phyloP scores from a whole-genome alignment of 768 basidiomycete species.

The Russula brevipes region DNA sequence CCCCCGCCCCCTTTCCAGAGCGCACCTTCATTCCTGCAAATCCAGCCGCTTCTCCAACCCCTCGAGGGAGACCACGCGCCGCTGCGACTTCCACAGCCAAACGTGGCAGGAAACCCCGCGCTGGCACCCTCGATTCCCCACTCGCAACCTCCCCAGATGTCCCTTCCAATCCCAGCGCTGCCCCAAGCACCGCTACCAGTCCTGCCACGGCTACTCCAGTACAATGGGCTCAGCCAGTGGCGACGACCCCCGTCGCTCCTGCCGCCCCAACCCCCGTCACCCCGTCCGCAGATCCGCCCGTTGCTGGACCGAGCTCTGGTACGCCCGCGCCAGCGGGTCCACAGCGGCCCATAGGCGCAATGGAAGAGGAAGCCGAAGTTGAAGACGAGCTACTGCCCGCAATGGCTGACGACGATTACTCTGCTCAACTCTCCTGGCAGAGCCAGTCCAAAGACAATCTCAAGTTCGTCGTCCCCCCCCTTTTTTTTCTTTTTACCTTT shows the following conservation, averaged over 20 bases:
- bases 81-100: neutral
- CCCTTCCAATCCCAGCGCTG: conserved; percentile 4
- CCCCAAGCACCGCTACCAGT: conserved; percentile 9
- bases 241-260: neutral
- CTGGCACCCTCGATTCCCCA: conserved; percentile 10
- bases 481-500: neutral
- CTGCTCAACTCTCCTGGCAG: conserved; percentile 76
- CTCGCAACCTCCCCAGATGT: conserved; percentile 7
- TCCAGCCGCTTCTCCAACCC: conserved; percentile 10
- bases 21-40: conserved; percentile 22
- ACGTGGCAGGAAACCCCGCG: conserved; percentile 24
- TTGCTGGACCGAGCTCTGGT: neutral
- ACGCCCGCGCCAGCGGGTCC: conserved; percentile 1
- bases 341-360: conserved; percentile 23
- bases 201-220: conserved; percentile 2
- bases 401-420: conserved; percentile 88
- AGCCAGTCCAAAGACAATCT: conserved; percentile 86
- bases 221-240: conserved; percentile 16
- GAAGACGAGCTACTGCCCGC: conserved; percentile 74
- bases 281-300: neutral
- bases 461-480: conserved; percentile 45
- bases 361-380: conserved; percentile 52
- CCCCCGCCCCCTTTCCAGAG: conserved; percentile 2
- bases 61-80: neutral
- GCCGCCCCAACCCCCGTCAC: neutral